Base-by-base conservation (phyloP, 2,329 filamentous ascomycete species). In the Ophiocordyceps unilateralis region DNA sequence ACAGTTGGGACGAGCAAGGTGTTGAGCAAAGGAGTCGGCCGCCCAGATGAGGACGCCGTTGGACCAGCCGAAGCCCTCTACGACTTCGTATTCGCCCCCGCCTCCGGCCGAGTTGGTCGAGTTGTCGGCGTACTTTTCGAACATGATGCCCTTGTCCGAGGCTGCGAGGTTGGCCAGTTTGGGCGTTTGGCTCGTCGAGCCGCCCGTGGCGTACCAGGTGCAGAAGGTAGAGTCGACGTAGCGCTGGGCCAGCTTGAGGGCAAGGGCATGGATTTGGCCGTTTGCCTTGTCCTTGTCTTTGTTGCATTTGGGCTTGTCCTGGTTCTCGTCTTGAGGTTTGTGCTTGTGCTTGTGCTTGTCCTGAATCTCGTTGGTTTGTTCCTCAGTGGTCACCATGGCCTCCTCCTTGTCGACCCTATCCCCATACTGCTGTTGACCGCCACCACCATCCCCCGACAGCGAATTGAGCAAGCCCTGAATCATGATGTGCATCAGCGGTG, bases 41-140 rank as follows among this genome's bases (percentile, higher is more conserved):
- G 69, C 65, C 76, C 77, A 82, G 42, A 83, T 72, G 24, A 82
- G 56, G 42, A 81, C 76, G 24, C 78, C 78, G 49, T 82, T 82
- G 1, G 73, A 75, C 78, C 78, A 83, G 7, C 78, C 78, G 50
- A 83, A 83, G 1, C 78, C 78, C 58, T 81, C 74, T 3, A 81
- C 78, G 6, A 82, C 78, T 43, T 72, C 68, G 55, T 82, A 82
- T 62, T 82, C 78, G 48, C 78, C 78, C 6, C 78, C 78, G 7
- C 74, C 63, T 23, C 78, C 78, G 1, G 72, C 74, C 1, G 68
- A 70, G 47, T 79, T 77, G 39, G 68, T 75, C 8, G 70, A 59
- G 44, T 70, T 71, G 49, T 79, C 74, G 12, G 63, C 65, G 53
- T 82, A 82, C 64, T 82, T 82, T 56, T 83, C 78, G 54, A 82